Evolutionary conservation across 2,329 filamentous ascomycete genomes (phyloP).

Genomic region (Sodiomyces alkalinus): DNA sequence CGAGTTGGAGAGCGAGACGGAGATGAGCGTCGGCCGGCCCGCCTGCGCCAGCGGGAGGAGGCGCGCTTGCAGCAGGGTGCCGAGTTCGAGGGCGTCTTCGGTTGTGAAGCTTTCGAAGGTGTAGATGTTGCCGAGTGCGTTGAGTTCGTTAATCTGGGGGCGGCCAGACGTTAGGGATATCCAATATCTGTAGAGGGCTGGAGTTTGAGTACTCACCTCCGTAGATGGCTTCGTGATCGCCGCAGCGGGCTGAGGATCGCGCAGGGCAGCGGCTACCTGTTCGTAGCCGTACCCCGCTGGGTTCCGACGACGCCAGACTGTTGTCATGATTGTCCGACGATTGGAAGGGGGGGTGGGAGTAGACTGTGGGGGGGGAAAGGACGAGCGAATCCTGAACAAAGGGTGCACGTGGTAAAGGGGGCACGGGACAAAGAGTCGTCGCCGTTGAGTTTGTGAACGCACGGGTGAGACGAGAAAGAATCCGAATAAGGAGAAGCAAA

Average conservation of each 20-base stretch:
- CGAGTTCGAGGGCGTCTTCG: slow-evolving; percentile 49
- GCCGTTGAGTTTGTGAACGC: too few species aligned
- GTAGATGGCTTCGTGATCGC: neutral
- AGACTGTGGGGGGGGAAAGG: too few species aligned
- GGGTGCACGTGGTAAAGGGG: too few species aligned
- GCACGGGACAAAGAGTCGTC: too few species aligned
- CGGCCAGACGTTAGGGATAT: neutral
- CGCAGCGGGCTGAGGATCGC: slow-evolving; percentile 4
- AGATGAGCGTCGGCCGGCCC: slow-evolving; percentile 43
- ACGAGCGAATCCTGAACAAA: too few species aligned
- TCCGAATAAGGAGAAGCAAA: too few species aligned
- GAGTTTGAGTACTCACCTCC: neutral
- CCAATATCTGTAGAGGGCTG: neutral
- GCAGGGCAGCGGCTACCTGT: slow-evolving; percentile 10
- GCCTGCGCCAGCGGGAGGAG: slow-evolving; percentile 32
- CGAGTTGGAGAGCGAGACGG: slow-evolving; percentile 44
- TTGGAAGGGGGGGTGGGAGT: too few species aligned
- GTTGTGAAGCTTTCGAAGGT: slow-evolving; percentile 40
- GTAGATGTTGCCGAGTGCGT: slow-evolving; percentile 25
- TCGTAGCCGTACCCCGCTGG: slow-evolving; percentile 13
- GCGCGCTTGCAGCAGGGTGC: slow-evolving; percentile 47
- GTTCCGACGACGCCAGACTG: slow-evolving; percentile 14
- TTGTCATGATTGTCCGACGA: too few species aligned
- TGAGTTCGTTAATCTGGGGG: slow-evolving; percentile 8
- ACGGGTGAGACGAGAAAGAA: too few species aligned